Base-by-base conservation (phyloP, 2,329 filamentous ascomycete genomes). In the Lachnellula occidentalis region DNA sequence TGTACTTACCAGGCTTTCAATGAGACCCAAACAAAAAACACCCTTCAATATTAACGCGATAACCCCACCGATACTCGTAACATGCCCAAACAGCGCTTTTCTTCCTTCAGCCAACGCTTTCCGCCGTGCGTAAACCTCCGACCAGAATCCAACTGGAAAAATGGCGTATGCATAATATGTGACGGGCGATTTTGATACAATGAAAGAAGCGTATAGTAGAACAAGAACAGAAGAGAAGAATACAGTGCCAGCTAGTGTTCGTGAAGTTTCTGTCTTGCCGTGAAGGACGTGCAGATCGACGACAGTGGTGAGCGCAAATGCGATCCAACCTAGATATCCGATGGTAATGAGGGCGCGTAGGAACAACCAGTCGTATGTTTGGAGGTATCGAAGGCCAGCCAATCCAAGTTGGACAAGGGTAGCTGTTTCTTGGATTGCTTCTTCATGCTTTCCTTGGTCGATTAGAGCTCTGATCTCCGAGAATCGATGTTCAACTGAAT, bases 331-430 rank as follows among this genome's bases (percentile, higher is more conserved):
- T 7, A 97, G 74, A 66, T 97, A 99, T 17, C 94, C 94, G 12
- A 88, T 69, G 2, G 94, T 96, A 56, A 99, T 87, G 48, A 99
- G 78, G 2, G 90, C 87, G 57, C 94, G 81, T 36, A 99, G 75
- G 72, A 99, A 99, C 2, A 99, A 78, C 94, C 94, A 99, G 73
- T 99, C 94, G 66, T 99, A 99, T 0, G 92, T 99, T 71, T 99
- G 94, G 24, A 99, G 79, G 69, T 99, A 99, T 49, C 94, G 83
- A 57, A 99, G 75, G 7, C 94, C 94, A 58, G 90, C 81, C 1
- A 99, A 78, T 1, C 84, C 87, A 49, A 89, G 74, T 56, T 87
- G 80, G 57, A 97, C 88, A 14, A 99, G 77, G 27, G 84, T 81
- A 42, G 87, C 84, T 1, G 89, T 90, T 64, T 88, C 81, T 54